Conservation (phyloP, 257 asterid species). For the Sherardia arvensis region DNA sequence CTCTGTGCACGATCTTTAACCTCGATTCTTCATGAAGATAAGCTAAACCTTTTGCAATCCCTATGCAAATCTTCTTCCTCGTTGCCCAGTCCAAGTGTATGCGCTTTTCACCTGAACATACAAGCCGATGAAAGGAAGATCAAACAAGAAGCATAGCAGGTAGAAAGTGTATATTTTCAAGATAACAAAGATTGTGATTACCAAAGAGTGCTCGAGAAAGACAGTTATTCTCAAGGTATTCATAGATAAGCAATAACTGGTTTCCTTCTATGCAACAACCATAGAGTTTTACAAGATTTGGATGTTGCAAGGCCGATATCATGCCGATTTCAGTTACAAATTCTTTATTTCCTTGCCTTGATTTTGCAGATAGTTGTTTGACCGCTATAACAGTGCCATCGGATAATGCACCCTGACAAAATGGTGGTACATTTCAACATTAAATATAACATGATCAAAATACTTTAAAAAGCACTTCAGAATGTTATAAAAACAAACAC, state of each 20-base stretch:
- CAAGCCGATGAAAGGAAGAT: background rate
- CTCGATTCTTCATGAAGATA: slow-evolving; percentile 42
- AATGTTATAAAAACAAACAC: slow-evolving; percentile 5
- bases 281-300: slow-evolving; percentile 34
- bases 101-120: slow-evolving; percentile 23
- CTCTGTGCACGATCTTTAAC: slow-evolving; percentile 38
- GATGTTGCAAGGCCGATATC: slow-evolving; percentile 43
- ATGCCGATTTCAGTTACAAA: slow-evolving; percentile 40
- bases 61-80: slow-evolving; percentile 30
- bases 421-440: slow-evolving; percentile 5
- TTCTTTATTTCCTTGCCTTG: slow-evolving; percentile 41
- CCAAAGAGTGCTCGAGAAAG: slow-evolving; percentile 44
- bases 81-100: slow-evolving; percentile 31
- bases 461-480: background rate
- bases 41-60: slow-evolving; percentile 35
- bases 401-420: slow-evolving; percentile 24
- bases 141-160: background rate
- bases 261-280: slow-evolving; percentile 47
- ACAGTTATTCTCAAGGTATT: slow-evolving; percentile 37
- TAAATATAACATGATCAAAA: background rate
- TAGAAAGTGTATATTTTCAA: background rate
- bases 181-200: slow-evolving; percentile 4
- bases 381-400: slow-evolving; percentile 36
- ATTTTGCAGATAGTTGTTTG: slow-evolving; percentile 35
- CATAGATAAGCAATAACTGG: slow-evolving; percentile 32